A percentile compares a stretch with the other conserved stretches of the same genome.
These are phyloP conservation scores for Globisporangium abappressorium DNA, from an alignment of 352 stramenopile genomes.

Conservation along the genomic window DNA sequence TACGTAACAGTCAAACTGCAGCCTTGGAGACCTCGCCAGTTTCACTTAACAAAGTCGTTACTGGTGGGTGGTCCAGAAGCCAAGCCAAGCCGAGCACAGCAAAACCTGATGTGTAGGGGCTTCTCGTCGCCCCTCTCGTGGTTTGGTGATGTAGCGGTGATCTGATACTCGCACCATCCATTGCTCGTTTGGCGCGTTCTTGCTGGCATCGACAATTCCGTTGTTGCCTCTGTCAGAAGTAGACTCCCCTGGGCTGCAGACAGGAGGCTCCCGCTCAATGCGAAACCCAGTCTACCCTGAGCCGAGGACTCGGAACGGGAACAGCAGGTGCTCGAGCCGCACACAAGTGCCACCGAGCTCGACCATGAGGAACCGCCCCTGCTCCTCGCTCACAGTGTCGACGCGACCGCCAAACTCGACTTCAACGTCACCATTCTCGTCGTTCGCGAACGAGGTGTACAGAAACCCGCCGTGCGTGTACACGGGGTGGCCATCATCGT, in stretches of 20 bases:
- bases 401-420: constrained; percentile 9
- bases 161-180: neutral
- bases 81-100: neutral
- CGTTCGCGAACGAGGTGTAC: constrained; percentile 6
- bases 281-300: neutral
- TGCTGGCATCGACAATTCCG: constrained; percentile 2
- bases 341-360: constrained; percentile 8
- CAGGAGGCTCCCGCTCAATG: neutral
- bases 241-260: neutral
- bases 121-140: neutral
- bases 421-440: neutral
- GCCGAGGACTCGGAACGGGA: constrained; percentile 5
- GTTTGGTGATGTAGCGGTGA: neutral
- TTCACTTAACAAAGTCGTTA: neutral
- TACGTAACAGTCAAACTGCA: neutral
- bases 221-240: neutral
- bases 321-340: constrained; percentile 4
- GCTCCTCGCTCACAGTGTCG: constrained; percentile 4
- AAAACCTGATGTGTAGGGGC: neutral
- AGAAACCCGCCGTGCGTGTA: constrained; percentile 11
- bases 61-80: neutral
- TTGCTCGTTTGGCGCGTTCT: neutral
- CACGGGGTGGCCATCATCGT: neutral
- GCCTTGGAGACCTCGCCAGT: neutral
- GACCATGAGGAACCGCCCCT: constrained; percentile 13